Conservation (phyloP, 371 early-diverging fungal genomes). For the Lichtheimia ramosa region DNA sequence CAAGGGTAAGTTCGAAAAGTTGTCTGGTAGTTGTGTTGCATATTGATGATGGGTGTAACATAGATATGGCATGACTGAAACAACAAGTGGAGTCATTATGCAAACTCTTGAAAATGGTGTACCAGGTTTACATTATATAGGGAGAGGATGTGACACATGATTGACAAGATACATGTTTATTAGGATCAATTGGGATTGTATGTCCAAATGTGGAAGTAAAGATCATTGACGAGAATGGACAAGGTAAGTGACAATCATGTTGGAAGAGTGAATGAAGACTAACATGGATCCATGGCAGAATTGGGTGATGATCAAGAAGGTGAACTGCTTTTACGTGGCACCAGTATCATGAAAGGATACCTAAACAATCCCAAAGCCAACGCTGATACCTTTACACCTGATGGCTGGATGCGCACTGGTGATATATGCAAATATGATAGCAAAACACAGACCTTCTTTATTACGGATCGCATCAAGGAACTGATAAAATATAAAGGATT, state of each 20-base stretch:
- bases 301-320: constrained; percentile 60
- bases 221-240: constrained; percentile 59
- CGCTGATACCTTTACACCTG: constrained; percentile 58
- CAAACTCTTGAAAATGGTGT: constrained; percentile 16
- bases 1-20: constrained; percentile 3
- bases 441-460: constrained; percentile 48
- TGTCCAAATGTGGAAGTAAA: constrained; percentile 69
- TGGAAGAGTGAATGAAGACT: not conserved
- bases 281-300: constrained; percentile 23
- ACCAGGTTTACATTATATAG: constrained; percentile 5
- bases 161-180: too few species aligned
- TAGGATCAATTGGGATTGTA: constrained; percentile 59
- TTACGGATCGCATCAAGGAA: constrained; percentile 76
- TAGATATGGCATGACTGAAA: constrained; percentile 79
- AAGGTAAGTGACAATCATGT: constrained; percentile 17
- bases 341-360: constrained; percentile 52
- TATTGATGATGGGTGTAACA: constrained; percentile 24
- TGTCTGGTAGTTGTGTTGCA: too few species aligned
- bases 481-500: constrained; percentile 79
- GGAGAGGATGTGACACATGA: too few species aligned
- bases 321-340: constrained; percentile 69
- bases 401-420: constrained; percentile 84
- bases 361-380: constrained; percentile 72
- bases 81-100: constrained; percentile 37
- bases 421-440: constrained; percentile 73